A percentile compares a stretch with the other conserved stretches of the same genome.
Evolutionary conservation across 2,329 filamentous ascomycete species (phyloP).

Genomic region (Nigrospora osmanthi): DNA sequence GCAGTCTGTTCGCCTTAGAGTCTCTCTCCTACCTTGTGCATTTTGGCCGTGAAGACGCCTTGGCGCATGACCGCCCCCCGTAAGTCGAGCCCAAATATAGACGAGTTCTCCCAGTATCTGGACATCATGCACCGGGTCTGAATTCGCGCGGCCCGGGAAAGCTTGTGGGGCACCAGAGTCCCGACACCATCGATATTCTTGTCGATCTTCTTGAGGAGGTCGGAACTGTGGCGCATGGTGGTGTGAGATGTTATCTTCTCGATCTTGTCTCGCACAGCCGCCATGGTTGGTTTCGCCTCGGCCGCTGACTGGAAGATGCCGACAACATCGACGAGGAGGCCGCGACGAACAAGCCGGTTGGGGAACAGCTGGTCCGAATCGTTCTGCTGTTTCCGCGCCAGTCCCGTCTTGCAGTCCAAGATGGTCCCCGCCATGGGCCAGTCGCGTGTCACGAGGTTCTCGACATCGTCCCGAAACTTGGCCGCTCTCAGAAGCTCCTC

Average conservation of each 20-base stretch:
- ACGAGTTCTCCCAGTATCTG: conserved; percentile 59
- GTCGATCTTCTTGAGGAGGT: conserved; percentile 27
- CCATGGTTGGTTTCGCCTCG: conserved; percentile 1
- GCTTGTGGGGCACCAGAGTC: conserved; percentile 6
- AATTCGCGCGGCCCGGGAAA: conserved; percentile 23
- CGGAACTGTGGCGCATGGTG: conserved; percentile 6
- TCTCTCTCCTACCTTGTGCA: conserved; percentile 37
- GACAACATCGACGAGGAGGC: conserved; percentile 1
- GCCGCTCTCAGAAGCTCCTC: conserved; percentile 48
- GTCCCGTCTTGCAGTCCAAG: conserved; percentile 41
- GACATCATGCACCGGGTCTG: conserved; percentile 56
- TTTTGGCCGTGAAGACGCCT: conserved; percentile 57
- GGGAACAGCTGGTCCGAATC: conserved; percentile 36
- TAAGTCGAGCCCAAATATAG: conserved; percentile 54
- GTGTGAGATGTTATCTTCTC: conserved; percentile 29
- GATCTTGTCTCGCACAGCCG: conserved; percentile 40
- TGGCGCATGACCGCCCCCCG: conserved; percentile 55
- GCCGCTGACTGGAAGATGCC: conserved; percentile 1
- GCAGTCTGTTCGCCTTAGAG: conserved; percentile 15
- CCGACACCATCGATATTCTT: conserved; percentile 7
- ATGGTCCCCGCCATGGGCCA: conserved; percentile 59
- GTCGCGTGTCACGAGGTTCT: conserved; percentile 31
- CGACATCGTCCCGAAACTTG: conserved; percentile 50
- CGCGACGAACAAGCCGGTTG: conserved; percentile 32
- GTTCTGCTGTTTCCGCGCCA: conserved; percentile 25